Evolutionary conservation across 257 asterid species (phyloP).

Genomic region (Przewalskia tangutica): DNA sequence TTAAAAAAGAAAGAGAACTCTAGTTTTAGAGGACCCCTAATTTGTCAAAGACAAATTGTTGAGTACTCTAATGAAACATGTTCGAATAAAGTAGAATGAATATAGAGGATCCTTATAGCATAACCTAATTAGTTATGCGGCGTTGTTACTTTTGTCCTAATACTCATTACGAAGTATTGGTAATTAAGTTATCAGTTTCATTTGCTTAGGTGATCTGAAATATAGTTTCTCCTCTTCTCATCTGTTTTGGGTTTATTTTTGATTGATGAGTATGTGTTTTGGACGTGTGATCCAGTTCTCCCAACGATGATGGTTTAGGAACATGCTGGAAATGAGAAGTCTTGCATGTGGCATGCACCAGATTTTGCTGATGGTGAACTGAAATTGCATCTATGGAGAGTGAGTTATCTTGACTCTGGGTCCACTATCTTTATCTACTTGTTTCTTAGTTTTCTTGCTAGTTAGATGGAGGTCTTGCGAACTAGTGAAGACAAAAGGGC

Average conservation of each 20-base stretch:
- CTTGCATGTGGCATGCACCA: constrained; percentile 46
- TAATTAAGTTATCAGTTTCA: background rate
- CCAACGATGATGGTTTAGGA: constrained; percentile 35
- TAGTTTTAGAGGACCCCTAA: background rate
- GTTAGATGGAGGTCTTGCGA: background rate
- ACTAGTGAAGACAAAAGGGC: background rate
- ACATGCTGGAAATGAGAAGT: constrained; percentile 38
- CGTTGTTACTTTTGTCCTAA: background rate
- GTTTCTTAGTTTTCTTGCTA: background rate
- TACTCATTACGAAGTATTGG: background rate
- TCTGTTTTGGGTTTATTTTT: background rate
- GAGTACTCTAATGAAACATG: background rate
- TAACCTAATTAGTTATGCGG: background rate
- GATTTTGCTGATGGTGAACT: constrained; percentile 46
- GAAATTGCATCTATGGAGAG: constrained; percentile 36
- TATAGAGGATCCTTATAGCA: background rate
- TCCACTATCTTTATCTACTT: background rate
- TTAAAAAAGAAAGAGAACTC: too few species aligned
- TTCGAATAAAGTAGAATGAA: background rate
- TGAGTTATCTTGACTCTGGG: constrained; percentile 7
- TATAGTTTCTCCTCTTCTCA: background rate
- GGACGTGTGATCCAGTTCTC: constrained; percentile 12
- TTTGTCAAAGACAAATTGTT: background rate
- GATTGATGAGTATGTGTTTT: background rate
- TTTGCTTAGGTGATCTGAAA: background rate